phyloP scores from a whole-genome alignment of 805 yeast genomes.

The Novakomyces olei region DNA sequence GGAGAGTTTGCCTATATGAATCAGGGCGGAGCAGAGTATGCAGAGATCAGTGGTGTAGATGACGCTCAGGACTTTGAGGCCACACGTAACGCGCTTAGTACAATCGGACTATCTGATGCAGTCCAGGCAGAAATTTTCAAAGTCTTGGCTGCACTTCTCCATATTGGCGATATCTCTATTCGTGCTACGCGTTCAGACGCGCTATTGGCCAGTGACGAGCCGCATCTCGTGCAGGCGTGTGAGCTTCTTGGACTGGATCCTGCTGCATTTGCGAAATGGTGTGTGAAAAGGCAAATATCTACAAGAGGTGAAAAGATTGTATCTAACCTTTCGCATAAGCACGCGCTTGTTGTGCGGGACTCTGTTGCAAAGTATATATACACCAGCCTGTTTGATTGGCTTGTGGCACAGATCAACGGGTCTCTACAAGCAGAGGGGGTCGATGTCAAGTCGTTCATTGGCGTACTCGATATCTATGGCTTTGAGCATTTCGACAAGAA shows the following conservation, averaged over 20 bases:
- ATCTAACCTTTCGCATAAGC: slow-evolving; percentile 58
- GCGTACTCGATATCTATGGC: slow-evolving; percentile 93
- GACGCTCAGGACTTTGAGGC: slow-evolving; percentile 57
- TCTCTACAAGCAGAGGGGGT: slow-evolving; percentile 51
- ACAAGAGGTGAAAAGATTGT: slow-evolving; percentile 86
- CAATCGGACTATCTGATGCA: slow-evolving; percentile 48
- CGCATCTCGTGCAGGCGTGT: slow-evolving; percentile 60
- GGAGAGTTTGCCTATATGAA: slow-evolving; percentile 60
- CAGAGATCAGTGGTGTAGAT: slow-evolving; percentile 50
- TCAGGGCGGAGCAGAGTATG: slow-evolving; percentile 44
- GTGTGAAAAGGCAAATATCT: slow-evolving; percentile 69
- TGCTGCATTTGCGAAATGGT: slow-evolving; percentile 61
- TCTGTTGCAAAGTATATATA: slow-evolving; percentile 92
- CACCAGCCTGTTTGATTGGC: slow-evolving; percentile 86
- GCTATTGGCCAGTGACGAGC: slow-evolving; percentile 62
- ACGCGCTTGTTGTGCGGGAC: slow-evolving; percentile 79
- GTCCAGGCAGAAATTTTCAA: slow-evolving; percentile 50
- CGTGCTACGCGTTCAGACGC: slow-evolving; percentile 72
- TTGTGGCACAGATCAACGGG: slow-evolving; percentile 59
- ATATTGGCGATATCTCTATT: slow-evolving; percentile 78
- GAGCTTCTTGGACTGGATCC: slow-evolving; percentile 67
- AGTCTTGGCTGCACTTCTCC: slow-evolving; percentile 69
- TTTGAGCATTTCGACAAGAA: slow-evolving; percentile 88
- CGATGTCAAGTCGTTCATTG: slow-evolving; percentile 53
- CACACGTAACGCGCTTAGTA: slow-evolving; percentile 51